Conservation (phyloP, 2,329 filamentous ascomycete species). For the Mollisia scopiformis region DNA sequence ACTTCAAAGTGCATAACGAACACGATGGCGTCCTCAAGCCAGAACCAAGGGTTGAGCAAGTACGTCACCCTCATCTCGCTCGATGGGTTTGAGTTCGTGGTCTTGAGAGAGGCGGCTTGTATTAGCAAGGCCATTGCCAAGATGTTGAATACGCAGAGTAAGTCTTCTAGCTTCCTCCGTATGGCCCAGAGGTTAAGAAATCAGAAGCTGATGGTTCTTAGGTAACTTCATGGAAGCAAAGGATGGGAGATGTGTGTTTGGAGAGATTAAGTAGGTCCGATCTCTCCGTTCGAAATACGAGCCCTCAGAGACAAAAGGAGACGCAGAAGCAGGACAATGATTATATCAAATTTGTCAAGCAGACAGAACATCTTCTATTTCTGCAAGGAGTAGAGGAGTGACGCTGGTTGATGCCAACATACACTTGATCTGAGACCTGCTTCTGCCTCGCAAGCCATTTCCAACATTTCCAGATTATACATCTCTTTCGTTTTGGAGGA, state of each 20-base stretch:
- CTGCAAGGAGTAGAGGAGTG: constrained; percentile 25
- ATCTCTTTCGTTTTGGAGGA: neutral
- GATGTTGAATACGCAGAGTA: constrained; percentile 73
- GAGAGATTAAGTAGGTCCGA: constrained; percentile 71
- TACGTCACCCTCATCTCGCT: constrained; percentile 78
- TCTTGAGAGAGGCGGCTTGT: constrained; percentile 70
- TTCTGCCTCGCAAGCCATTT: constrained; percentile 6
- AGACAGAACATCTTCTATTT: constrained; percentile 37
- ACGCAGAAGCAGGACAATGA: constrained; percentile 30
- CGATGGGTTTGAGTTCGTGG: constrained; percentile 77
- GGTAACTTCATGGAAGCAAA: constrained; percentile 68
- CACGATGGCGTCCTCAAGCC: neutral
- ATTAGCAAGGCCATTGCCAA: constrained; percentile 73
- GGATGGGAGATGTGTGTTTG: constrained; percentile 66
- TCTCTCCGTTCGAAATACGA: neutral
- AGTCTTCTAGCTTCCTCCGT: constrained; percentile 27
- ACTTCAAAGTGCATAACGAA: neutral
- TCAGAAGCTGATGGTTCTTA: constrained; percentile 33
- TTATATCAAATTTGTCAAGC: constrained; percentile 32
- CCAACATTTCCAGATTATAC: neutral
- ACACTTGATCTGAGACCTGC: constrained; percentile 66
- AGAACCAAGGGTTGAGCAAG: constrained; percentile 48
- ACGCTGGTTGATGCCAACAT: constrained; percentile 44
- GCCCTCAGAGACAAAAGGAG: neutral
- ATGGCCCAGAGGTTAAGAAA: neutral